Evolutionary conservation across 352 stramenopile genomes (phyloP).

Genomic region (Aphanomyces invadans): DNA sequence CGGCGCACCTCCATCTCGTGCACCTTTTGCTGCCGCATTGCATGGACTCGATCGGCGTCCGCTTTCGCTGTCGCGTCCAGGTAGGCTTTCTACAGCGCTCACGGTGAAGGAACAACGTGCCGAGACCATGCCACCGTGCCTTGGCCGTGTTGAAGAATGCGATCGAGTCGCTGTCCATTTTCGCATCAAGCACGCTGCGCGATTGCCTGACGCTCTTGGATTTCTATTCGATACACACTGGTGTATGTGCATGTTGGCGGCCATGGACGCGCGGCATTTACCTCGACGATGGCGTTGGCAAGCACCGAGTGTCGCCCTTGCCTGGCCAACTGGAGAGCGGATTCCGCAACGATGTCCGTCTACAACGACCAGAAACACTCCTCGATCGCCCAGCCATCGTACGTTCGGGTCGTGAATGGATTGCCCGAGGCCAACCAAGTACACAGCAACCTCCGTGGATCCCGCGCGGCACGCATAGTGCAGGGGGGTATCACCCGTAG

Average conservation of each 20-base stretch:
- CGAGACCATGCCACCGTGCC: neutral
- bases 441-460: neutral
- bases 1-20: neutral
- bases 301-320: neutral
- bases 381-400: too few relatives aligned
- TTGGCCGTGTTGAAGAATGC: neutral
- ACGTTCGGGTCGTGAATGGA: constrained; percentile 8
- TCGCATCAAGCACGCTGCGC: neutral
- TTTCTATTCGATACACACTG: neutral
- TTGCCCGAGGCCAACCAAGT: neutral
- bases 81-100: neutral
- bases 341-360: neutral
- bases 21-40: neutral
- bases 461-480: constrained; percentile 14
- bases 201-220: neutral
- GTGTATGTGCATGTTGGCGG: neutral
- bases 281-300: constrained; percentile 9
- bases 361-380: constrained; percentile 2
- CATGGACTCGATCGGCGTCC: neutral
- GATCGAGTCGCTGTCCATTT: neutral
- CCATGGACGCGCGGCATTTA: too few relatives aligned
- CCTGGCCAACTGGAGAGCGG: neutral
- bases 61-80: neutral
- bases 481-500: constrained; percentile 2
- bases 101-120: too few relatives aligned